These are phyloP conservation scores for Ustilago curta DNA, from an alignment of 1,284 basidiomycete genomes.

Conservation along the genomic window DNA sequence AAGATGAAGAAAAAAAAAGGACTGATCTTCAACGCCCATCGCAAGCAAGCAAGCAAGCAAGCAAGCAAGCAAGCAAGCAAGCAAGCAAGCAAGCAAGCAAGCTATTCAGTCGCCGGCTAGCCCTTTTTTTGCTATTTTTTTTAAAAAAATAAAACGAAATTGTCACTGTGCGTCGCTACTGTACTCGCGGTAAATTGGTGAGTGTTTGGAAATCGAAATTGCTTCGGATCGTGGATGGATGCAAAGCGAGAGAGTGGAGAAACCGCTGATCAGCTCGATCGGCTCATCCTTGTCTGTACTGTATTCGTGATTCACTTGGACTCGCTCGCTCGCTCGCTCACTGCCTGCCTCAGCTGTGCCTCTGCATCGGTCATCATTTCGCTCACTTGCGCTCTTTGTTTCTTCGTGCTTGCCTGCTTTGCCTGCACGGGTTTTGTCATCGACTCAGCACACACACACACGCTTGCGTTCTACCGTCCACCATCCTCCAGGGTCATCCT, in stretches of 20 bases:
- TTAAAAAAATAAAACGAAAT: too few species aligned
- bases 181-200: too few species aligned
- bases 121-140: too few species aligned
- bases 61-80: too few species aligned
- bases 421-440: not conserved
- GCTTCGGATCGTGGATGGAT: too few species aligned
- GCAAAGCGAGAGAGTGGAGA: slow-evolving; percentile 2
- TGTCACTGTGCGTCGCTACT: too few species aligned
- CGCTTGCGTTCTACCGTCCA: not conserved
- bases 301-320: slow-evolving; percentile 3
- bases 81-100: too few species aligned
- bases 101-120: too few species aligned
- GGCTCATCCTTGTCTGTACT: slow-evolving; percentile 23
- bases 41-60: too few species aligned
- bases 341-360: slow-evolving; percentile 2
- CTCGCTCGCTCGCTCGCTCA: not conserved
- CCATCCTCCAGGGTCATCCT: not conserved
- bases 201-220: not conserved
- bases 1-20: too few species aligned
- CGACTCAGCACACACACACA: not conserved
- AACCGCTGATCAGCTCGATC: slow-evolving; percentile 43
- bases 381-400: not conserved
- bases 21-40: too few species aligned
- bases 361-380: not conserved
- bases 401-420: not conserved